phyloP scores from a whole-genome alignment of 1,139 yeast species.

The Yamadazyma buinensis region DNA sequence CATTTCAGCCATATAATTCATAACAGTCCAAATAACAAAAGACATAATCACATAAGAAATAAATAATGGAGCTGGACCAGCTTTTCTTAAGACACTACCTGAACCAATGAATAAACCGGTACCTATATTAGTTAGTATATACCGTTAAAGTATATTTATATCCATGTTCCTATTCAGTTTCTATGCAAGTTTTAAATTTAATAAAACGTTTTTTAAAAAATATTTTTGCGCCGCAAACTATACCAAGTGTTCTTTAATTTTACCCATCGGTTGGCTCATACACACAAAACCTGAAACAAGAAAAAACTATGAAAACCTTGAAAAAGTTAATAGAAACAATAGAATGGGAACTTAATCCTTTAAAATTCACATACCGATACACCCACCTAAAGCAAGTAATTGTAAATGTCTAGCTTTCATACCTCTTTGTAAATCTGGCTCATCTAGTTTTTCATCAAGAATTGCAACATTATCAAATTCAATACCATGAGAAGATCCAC shows the following conservation, averaged over 20 bases:
- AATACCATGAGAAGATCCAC: constrained; percentile 23
- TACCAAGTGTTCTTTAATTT: too few species aligned
- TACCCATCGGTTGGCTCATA: too few species aligned
- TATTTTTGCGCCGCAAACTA: too few species aligned
- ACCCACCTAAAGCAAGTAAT: constrained; percentile 38
- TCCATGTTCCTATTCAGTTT: too few species aligned
- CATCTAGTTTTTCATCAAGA: constrained; percentile 24
- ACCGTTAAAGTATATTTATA: too few species aligned
- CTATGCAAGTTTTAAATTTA: too few species aligned
- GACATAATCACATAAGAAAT: constrained; percentile 49
- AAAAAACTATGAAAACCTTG: not conserved
- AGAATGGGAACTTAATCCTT: too few species aligned
- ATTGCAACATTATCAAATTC: constrained; percentile 32
- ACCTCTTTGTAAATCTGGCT: constrained; percentile 14
- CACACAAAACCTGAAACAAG: too few species aligned
- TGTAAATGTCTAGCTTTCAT: constrained; percentile 34
- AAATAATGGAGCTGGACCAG: constrained; percentile 52
- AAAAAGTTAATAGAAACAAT: too few species aligned
- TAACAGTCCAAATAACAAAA: constrained; percentile 49
- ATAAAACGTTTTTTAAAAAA: too few species aligned
- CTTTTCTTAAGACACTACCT: constrained; percentile 39
- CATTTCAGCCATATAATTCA: constrained; percentile 62
- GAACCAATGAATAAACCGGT: constrained; percentile 46
- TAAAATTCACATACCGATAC: constrained; percentile 30
- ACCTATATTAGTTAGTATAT: constrained; percentile 2